Base-by-base conservation (phyloP, 306 rosid genomes). In the Geum urbanum region DNA sequence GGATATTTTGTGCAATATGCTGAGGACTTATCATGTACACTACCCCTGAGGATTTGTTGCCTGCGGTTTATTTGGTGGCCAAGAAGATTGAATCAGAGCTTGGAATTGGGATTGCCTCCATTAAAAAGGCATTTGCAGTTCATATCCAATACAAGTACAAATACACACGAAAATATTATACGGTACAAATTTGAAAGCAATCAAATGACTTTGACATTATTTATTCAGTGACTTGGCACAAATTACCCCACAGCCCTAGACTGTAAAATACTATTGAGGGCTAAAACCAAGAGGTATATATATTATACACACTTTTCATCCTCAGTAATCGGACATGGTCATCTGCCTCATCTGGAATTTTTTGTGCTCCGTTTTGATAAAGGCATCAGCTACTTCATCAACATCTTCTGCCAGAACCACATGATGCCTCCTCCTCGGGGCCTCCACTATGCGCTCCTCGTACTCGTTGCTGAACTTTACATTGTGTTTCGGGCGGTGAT, bases 51-150 rank as follows among this genome's bases (percentile, higher is more conserved):
- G 96, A 92, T 77, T 83, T 92, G 60, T 61, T 84, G 18, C 71
- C 76, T 4, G 84, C 78, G 43, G 86, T 92, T 13, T 92, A 92
- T 74, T 87, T 92, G 18, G 76, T 85, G 6, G 88, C 90, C 0
- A 90, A 85, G 27, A 79, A 80, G 77, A 88, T 92, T 44, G 96
- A 91, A 15, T 10, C 81, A 52, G 98, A 92, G 77, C 79, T 92
- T 74, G 98, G 98, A 51, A 79, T 92, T 4, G 98, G 98, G 8
- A 96, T 89, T 15, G 85, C 92, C 63, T 90, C 96, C 7, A 88
- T n/a, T n/a, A n/a, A n/a, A n/a, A n/a, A n/a, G n/a, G n/a, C n/a
- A n/a, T n/a, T n/a, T n/a, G n/a, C n/a, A n/a, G n/a, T n/a, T n/a
- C n/a, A n/a, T n/a, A n/a, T n/a, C n/a, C n/a, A n/a, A n/a, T n/a